Evolutionary conservation across 306 rosid genomes (phyloP).

Genomic region (Acacia acuminata): DNA sequence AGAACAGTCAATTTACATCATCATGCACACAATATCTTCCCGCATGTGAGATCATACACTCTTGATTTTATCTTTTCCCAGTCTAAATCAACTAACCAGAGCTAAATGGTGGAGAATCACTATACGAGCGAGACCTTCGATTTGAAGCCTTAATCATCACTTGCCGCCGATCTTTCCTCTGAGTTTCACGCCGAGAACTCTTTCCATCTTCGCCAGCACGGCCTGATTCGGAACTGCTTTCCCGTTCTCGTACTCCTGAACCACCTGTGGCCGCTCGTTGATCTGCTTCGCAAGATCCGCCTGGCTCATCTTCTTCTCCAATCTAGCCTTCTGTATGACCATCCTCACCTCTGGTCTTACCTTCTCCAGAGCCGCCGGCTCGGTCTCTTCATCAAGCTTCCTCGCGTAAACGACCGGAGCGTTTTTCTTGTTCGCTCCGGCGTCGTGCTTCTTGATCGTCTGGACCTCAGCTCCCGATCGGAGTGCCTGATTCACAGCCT

Average conservation of each 20-base stretch:
- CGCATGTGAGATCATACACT: not conserved
- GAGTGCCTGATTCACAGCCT: conserved; percentile 73
- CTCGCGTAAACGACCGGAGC: conserved; percentile 48
- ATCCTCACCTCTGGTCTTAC: conserved; percentile 62
- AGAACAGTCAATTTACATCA: not conserved
- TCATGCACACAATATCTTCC: not conserved
- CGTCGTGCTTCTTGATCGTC: conserved; percentile 67
- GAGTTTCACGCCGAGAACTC: conserved; percentile 68
- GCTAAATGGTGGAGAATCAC: not conserved
- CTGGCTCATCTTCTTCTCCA: conserved; percentile 82
- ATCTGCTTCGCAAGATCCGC: conserved; percentile 77
- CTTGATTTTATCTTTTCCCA: not conserved
- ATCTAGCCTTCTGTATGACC: conserved; percentile 75
- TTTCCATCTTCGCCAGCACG: conserved; percentile 79
- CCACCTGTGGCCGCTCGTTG: conserved; percentile 76
- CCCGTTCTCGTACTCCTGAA: conserved; percentile 86
- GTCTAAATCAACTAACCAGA: not conserved
- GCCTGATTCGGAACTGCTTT: conserved; percentile 77
- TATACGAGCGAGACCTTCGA: too few relatives aligned
- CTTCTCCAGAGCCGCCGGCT: conserved; percentile 66
- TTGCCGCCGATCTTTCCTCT: conserved; percentile 73
- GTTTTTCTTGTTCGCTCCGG: conserved; percentile 59
- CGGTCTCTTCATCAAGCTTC: conserved; percentile 77
- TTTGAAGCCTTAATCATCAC: not conserved
- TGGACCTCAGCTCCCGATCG: conserved; percentile 61